Percentiles rank a stretch among this genome's conserved stretches.
Conservation (phyloP, 805 yeast species). For the Ogataea nakhonphanomensis region DNA sequence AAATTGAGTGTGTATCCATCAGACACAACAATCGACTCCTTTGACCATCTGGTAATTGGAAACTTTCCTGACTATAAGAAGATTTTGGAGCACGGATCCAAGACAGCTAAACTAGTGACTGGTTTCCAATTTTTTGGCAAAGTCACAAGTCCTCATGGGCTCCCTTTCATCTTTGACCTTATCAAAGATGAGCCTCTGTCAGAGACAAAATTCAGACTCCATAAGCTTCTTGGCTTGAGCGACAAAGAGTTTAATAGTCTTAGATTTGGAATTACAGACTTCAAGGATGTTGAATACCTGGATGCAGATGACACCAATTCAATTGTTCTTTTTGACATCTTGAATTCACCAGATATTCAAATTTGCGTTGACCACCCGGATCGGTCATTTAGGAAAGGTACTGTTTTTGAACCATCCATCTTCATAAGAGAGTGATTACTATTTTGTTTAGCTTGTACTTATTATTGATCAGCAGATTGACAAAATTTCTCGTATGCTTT, state of each 20-base stretch:
- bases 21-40: slow-evolving; percentile 36
- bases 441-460: slow-evolving; percentile 6
- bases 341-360: slow-evolving; percentile 31
- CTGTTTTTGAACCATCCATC: slow-evolving; percentile 55
- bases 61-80: slow-evolving; percentile 37
- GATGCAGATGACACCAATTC: slow-evolving; percentile 53
- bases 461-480: not conserved
- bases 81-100: slow-evolving; percentile 15
- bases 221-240: slow-evolving; percentile 68
- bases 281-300: slow-evolving; percentile 35
- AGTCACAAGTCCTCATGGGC: slow-evolving; percentile 65
- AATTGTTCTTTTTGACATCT: slow-evolving; percentile 51
- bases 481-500: slow-evolving; percentile 25
- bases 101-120: slow-evolving; percentile 46
- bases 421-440: slow-evolving; percentile 41
- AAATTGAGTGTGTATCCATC: slow-evolving; percentile 31
- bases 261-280: slow-evolving; percentile 54
- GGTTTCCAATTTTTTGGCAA: slow-evolving; percentile 79
- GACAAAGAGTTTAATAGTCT: slow-evolving; percentile 78
- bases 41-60: slow-evolving; percentile 47
- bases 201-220: slow-evolving; percentile 64
- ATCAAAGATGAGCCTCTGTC: slow-evolving; percentile 62
- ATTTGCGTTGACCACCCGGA: slow-evolving; percentile 89
- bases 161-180: slow-evolving; percentile 77
- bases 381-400: slow-evolving; percentile 55